phyloP scores from a whole-genome alignment of 1,284 basidiomycete species.

The Leccinum ponderosum region DNA sequence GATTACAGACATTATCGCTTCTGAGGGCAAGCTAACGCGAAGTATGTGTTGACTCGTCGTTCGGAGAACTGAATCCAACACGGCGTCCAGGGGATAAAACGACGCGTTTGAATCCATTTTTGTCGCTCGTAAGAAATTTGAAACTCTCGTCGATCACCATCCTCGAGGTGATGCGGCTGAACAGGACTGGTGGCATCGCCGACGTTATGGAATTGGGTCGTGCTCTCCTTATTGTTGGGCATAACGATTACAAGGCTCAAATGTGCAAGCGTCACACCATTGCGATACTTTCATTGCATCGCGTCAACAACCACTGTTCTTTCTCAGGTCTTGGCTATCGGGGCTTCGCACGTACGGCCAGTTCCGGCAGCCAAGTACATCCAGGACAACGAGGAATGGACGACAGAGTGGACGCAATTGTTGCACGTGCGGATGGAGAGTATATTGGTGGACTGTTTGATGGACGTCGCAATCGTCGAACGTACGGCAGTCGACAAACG shows the following conservation, averaged over 20 bases:
- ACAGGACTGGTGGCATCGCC: conserved; percentile 73
- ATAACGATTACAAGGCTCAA: conserved; percentile 82
- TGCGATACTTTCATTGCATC: conserved; percentile 43
- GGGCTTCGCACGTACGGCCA: conserved; percentile 55
- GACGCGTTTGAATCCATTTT: conserved; percentile 56
- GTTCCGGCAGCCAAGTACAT: conserved; percentile 66
- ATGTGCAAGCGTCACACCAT: conserved; percentile 73
- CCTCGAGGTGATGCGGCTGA: conserved; percentile 86
- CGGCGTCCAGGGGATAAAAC: conserved; percentile 9
- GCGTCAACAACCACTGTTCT: conserved; percentile 44
- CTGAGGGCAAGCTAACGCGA: conserved; percentile 36
- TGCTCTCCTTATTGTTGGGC: conserved; percentile 79
- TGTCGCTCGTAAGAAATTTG: conserved; percentile 69
- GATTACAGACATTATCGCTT: conserved; percentile 49
- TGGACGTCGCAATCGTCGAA: conserved; percentile 80
- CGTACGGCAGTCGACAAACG: conserved; percentile 57
- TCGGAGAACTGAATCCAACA: not conserved
- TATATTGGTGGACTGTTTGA: conserved; percentile 81
- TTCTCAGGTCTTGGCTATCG: conserved; percentile 61
- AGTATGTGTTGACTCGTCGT: conserved; percentile 15
- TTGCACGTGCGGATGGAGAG: conserved; percentile 81
- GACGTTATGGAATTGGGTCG: conserved; percentile 93
- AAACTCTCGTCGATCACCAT: conserved; percentile 90
- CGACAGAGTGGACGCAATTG: conserved; percentile 80
- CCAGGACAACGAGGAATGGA: conserved; percentile 59